These are phyloP conservation scores for Aureobasidium sp. DNA, from an alignment of 2,329 filamentous ascomycete species.

Conservation along the genomic window DNA sequence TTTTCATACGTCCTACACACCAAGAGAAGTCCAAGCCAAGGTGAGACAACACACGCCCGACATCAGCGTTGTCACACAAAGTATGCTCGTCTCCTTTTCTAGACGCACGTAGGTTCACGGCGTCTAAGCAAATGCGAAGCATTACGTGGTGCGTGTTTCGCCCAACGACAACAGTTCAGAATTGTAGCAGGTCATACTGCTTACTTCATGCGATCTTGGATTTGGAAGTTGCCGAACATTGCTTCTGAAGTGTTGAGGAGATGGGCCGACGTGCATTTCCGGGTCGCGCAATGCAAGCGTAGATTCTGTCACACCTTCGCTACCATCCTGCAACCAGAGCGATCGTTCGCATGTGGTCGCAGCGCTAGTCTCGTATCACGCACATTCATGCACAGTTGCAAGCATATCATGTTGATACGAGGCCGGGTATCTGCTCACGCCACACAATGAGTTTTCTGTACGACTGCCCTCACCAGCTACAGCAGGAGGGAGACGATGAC, in stretches of 20 bases:
- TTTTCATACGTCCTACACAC: neutral
- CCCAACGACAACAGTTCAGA: too few species aligned
- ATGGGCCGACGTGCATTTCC: neutral
- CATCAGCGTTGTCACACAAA: neutral
- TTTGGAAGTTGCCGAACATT: too few species aligned
- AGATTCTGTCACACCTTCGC: neutral
- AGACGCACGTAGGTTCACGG: neutral
- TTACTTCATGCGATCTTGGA: too few species aligned
- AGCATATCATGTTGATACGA: neutral
- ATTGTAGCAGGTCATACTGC: neutral
- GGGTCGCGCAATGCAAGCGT: neutral
- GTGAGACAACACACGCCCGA: neutral
- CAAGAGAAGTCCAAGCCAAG: neutral
- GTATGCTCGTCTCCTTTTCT: neutral
- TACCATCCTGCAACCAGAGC: neutral
- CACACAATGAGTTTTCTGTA: neutral
- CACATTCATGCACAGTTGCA: neutral
- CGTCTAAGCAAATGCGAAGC: too few species aligned
- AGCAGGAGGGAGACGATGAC: neutral
- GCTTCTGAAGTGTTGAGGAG: neutral
- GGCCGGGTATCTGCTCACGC: neutral
- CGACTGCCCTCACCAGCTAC: neutral
- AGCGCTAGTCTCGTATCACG: neutral
- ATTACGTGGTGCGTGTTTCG: neutral
- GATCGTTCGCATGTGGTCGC: neutral